These are phyloP conservation scores for Penicillium desertorum DNA, from an alignment of 495 filamentous ascomycete species.

Conservation along the genomic window DNA sequence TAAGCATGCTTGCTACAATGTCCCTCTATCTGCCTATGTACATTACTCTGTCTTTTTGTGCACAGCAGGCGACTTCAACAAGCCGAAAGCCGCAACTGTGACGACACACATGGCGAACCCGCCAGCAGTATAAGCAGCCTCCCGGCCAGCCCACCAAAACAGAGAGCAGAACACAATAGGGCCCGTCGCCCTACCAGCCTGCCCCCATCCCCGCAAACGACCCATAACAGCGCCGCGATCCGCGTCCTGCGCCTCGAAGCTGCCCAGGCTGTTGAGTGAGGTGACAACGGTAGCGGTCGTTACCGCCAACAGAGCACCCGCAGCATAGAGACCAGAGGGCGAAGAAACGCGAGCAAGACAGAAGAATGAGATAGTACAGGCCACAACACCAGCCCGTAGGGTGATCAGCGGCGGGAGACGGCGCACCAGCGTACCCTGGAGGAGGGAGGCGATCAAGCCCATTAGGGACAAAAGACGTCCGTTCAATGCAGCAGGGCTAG, in stretches of 20 bases:
- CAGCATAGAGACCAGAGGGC: conserved; percentile 68
- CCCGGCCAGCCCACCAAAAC: conserved; percentile 97
- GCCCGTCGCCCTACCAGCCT: conserved; percentile 81
- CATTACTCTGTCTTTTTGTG: conserved; percentile 21
- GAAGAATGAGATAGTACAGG: conserved; percentile 77
- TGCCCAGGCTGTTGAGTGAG: conserved; percentile 85
- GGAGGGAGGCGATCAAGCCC: conserved; percentile 83
- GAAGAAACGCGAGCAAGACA: conserved; percentile 68
- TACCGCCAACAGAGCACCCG: conserved; percentile 78
- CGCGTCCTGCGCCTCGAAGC: conserved; percentile 76
- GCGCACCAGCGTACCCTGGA: conserved; percentile 84
- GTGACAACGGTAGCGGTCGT: conserved; percentile 94
- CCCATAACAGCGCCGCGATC: conserved; percentile 87
- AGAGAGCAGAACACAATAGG: conserved; percentile 91
- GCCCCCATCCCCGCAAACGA: conserved; percentile 79
- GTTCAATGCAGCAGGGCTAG: conserved; percentile 64
- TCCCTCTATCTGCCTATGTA: background rate
- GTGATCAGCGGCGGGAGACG: conserved; percentile 74
- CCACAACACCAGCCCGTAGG: conserved; percentile 73
- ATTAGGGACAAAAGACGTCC: conserved; percentile 91
- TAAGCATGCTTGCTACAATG: background rate
- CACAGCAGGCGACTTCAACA: conserved; percentile 51
- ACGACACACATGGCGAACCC: conserved; percentile 77
- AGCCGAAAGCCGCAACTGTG: conserved; percentile 64
- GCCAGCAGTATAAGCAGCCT: conserved; percentile 79